Conservation (phyloP, 2,329 filamentous ascomycete species). For the Colletotrichum ledebouriae region DNA sequence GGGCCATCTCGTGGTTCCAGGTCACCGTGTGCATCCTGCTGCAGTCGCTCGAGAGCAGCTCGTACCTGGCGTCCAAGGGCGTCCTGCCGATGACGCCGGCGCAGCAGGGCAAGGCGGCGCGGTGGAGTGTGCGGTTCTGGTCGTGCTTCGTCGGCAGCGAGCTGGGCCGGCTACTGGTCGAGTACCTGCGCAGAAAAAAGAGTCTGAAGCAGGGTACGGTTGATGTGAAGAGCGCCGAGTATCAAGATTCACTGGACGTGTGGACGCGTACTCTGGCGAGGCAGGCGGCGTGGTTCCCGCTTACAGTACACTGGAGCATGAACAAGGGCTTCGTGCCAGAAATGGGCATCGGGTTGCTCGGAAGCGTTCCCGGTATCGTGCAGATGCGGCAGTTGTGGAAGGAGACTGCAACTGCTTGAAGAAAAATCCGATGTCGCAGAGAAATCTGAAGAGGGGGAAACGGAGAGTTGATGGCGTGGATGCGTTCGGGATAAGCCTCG, state of each 20-base stretch:
- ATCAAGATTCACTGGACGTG: conserved; percentile 59
- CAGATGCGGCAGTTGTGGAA: conserved; percentile 62
- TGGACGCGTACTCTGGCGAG: conserved; percentile 78
- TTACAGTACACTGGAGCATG: conserved; percentile 87
- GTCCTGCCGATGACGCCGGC: conserved; percentile 72
- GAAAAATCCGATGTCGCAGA: not conserved
- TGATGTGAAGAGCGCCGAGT: conserved; percentile 54
- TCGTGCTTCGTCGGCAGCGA: conserved; percentile 82
- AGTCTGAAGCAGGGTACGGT: conserved; percentile 44
- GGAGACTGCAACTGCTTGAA: conserved; percentile 49
- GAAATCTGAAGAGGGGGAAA: not conserved
- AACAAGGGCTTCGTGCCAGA: conserved; percentile 69
- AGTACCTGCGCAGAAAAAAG: conserved; percentile 56
- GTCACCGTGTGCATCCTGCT: conserved; percentile 76
- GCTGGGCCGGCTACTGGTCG: conserved; percentile 72
- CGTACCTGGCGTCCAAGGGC: conserved; percentile 81
- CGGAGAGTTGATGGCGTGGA: not conserved
- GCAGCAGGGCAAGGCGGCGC: conserved; percentile 71
- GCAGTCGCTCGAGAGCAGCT: conserved; percentile 86
- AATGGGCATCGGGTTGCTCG: conserved; percentile 56
- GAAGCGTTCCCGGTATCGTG: conserved; percentile 59
- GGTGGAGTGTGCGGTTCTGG: conserved; percentile 87
- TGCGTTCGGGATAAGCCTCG: not conserved
- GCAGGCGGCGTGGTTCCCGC: conserved; percentile 82
- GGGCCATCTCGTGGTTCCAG: conserved; percentile 74